Base-by-base conservation (phyloP, 1,139 yeast genomes). In the Scheffersomyces quercinus region DNA sequence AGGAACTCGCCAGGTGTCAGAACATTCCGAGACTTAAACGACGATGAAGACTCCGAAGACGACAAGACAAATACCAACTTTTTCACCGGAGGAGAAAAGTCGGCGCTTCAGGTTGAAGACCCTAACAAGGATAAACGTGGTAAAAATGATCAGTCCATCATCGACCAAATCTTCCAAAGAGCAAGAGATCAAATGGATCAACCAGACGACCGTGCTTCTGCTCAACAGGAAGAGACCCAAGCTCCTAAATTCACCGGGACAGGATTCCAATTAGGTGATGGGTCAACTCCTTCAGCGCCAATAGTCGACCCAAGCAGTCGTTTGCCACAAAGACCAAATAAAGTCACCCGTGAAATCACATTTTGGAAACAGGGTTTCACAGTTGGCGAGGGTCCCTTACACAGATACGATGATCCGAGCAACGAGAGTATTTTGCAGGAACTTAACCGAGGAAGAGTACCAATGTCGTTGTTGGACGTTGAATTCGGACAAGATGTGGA, bases 351-450 rank as follows among this genome's bases (percentile, higher is more conserved):
- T 58, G 85, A 85, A 41, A 85, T 95, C 50, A 89, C 96, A 0
- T 93, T 93, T 63, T 93, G 99, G 99, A 84, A 83, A 55, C 95
- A 93, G 60, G 99, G 99, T 2, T 93, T 95, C 67, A 88, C 90
- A 44, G 91, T 93, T 28, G 98, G 93, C 15, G 96, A 90, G 41
- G 97, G 98, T 2, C 82, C 82, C 15, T 74, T 93, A 47, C 85
- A 80, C 64, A 75, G 95, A 46, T 93, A 90, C 60, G 97, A 93
- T 57, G 98, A 93, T 62, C 97, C 97, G 6, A 82, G 78, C 20
- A 93, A 93, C 60, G 82, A 84, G 40, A 79, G 76, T 39, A 85
- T 88, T 50, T 72, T 95, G 54, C 79, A 82, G 52, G 95, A 91
- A 53, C 77, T 93, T 64, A 87, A 88, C 58, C 81, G 83, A 46